Conservation (phyloP, 2,329 filamentous ascomycete species). For the Paraconiothyrium brasiliense region DNA sequence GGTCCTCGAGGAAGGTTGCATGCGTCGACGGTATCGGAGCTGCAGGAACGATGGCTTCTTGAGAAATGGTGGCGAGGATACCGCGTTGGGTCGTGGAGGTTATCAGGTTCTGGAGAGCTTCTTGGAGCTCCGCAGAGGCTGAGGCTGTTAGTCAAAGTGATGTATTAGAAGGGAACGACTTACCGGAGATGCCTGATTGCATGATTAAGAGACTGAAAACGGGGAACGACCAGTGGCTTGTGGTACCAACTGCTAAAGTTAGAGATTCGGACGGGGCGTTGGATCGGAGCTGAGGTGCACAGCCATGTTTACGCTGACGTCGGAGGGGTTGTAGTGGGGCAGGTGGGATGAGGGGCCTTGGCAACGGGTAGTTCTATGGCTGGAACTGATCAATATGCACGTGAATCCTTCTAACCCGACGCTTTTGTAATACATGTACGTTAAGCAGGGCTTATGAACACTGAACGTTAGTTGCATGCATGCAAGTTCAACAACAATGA, state of each 20-base stretch:
- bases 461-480: background rate
- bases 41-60: constrained; percentile 73
- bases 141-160: background rate
- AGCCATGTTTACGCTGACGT: constrained; percentile 36
- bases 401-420: constrained; percentile 1
- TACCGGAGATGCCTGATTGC: constrained; percentile 83
- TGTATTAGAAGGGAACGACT: background rate
- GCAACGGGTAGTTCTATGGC: constrained; percentile 1
- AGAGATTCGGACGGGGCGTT: background rate
- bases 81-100: constrained; percentile 70
- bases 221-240: background rate
- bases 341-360: constrained; percentile 28
- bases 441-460: background rate
- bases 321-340: constrained; percentile 34
- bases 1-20: constrained; percentile 70
- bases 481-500: background rate
- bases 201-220: constrained; percentile 57
- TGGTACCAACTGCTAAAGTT: background rate
- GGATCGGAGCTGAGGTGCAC: constrained; percentile 1
- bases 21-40: constrained; percentile 62
- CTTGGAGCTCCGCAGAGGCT: constrained; percentile 79
- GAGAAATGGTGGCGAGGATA: constrained; percentile 73
- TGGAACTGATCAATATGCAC: background rate
- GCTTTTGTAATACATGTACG: background rate
- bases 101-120: constrained; percentile 76